Base-by-base conservation (phyloP, 164 flowering plant genomes). In the Macadamia tetraphylla region DNA sequence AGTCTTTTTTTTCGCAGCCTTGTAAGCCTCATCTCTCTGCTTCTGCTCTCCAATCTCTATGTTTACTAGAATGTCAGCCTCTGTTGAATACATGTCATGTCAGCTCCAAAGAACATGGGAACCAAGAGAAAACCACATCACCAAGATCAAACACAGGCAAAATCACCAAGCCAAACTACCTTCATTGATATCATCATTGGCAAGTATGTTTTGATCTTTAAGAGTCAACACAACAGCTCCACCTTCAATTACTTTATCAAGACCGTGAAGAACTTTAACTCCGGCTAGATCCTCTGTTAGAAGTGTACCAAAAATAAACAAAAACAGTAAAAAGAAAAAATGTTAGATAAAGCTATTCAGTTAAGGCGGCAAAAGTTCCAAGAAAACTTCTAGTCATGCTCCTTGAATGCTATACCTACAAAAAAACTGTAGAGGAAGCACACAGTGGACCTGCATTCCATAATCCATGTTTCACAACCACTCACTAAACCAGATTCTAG, bases 211-310 rank as follows among this genome's bases (percentile, higher is more conserved):
- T 80, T 94, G 99, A 81, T 94, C 97, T 77, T 90, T 94, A 68
- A 94, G 92, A 23, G 99, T 94, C 81, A 94, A 83, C 72, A 92
- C 95, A 71, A 94, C 99, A 70, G 99, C 96, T 61, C 99, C 99
- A 70, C 99, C 99, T 74, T 92, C 95, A 75, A 92, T 69, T 62
- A 94, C 99, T 83, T 90, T 90, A 71, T 94, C 99, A 70, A 94
- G 79, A 31, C 99, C 99, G 79, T 94, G 91, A 73, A 92, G 95
- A 77, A 94, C 77, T 86, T 90, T 94, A 30, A 89, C 82, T 17
- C 99, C 99, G 23, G 91, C 92, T 58, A 94, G 81, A 76, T 88
- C 77, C 73, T 71, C 94, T 87, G 80, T 51, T 14, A 69, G 48
- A 23, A 23, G 58, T 29, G 57, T 62, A 46, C 48, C 31, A 29